Evolutionary conservation across 352 stramenopile genomes (phyloP), one percentile per base, ranked within the genome.

Genomic region (Phytopythium chamaehyphon): DNA sequence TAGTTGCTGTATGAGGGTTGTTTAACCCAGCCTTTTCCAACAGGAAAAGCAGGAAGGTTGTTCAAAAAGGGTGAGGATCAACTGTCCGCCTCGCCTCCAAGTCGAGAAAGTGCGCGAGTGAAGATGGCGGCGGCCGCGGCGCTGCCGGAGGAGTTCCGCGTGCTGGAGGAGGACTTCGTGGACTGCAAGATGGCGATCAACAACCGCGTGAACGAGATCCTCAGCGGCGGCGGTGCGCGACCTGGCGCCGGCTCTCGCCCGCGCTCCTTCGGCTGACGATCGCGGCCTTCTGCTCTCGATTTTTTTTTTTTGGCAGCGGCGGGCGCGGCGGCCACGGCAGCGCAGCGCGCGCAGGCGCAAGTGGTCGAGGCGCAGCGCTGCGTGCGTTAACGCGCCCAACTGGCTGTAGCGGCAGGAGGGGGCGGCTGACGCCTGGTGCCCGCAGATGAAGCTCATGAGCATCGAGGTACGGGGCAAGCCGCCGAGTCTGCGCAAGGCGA

Each of bases 151-250:
- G 68, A 83, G 57, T 91, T 91, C 56, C 61, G 70, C 47, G 78
- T 72, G 45, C 71, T 89, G 19, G 81, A 89, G 62, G 81, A 85
- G 55, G 77, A 91, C 61, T 91, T 87, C 46, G 73, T 91, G 43
- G 77, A 91, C 39, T 78, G 72, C 65, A 91, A 91, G 64, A 87
- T 88, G 55, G 64, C 75, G 21, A 87, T 91, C 47, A 91, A 91
- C 64, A 89, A 91, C 66, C 73, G 54, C 43, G 76, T 91, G 47
- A 80, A 76, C 48, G 71, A 79, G 16, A 79, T 91, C 8, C 44
- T 86, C 36, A 64, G 66, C n/a, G 66, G 65, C 21, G 64, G 79
- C 58, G 65, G 81, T 73, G 54, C 10, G 54, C 10, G 9, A 9
- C 28, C 5, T 9, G 3, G 12, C 18, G 42, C 31, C 19, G 39